These are phyloP conservation scores for Pelargonium fulgidum DNA, from an alignment of 441 rosid genomes.

Conservation along the genomic window DNA sequence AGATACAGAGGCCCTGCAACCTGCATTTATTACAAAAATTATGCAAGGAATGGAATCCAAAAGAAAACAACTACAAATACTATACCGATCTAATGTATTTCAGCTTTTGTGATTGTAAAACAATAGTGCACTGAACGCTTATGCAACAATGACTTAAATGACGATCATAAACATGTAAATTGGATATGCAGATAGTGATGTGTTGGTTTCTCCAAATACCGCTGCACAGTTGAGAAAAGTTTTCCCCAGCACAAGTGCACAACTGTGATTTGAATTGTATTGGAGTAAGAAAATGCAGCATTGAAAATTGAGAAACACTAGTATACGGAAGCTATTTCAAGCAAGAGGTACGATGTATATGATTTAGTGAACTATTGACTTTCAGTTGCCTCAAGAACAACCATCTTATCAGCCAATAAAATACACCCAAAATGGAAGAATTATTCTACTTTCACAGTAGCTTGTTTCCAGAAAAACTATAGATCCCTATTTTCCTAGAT, in stretches of 20 bases:
- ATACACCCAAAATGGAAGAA: no score
- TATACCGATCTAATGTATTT: not conserved
- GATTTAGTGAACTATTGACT: no score
- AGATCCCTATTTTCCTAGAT: no score
- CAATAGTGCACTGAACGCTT: not conserved
- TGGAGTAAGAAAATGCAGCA: not conserved
- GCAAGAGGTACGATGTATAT: no score
- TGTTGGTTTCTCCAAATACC: not conserved
- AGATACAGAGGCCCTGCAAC: constrained; percentile 38
- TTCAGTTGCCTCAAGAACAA: no score
- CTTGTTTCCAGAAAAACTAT: no score
- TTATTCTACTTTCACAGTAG: no score
- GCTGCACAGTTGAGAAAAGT: not conserved
- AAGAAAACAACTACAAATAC: not conserved
- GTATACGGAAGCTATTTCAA: not conserved
- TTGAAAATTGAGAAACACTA: not conserved
- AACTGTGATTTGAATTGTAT: not conserved
- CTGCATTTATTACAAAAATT: constrained; percentile 32
- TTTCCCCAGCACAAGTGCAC: not conserved
- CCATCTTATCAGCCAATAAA: no score
- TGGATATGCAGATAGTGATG: no score
- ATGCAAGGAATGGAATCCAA: constrained; percentile 12
- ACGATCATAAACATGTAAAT: no score
- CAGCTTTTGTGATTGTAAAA: not conserved
- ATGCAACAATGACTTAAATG: no score